phyloP scores from a whole-genome alignment of 805 yeast species.

The Cyberlindnera mississippiensis region DNA sequence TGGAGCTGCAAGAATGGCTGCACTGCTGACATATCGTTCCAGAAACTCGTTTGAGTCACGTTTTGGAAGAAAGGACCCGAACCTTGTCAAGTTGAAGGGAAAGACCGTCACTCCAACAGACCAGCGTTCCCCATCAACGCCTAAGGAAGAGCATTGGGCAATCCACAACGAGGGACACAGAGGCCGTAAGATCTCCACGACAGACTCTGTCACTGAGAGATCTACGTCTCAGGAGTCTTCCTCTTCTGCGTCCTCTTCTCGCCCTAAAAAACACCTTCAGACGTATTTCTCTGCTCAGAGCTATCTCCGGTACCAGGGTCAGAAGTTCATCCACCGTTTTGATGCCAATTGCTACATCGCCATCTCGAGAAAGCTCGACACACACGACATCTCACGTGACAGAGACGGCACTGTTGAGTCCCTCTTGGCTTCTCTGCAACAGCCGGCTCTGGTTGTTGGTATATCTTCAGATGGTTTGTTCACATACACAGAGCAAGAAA shows the following conservation, averaged over 20 bases:
- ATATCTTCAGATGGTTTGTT: constrained; percentile 90
- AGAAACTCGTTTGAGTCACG: constrained; percentile 87
- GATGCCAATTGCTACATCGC: constrained; percentile 97
- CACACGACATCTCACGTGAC: constrained; percentile 89
- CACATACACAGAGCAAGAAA: constrained; percentile 87
- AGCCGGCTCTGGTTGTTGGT: constrained; percentile 84
- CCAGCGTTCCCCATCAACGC: constrained; percentile 39
- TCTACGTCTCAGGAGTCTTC: constrained; percentile 30
- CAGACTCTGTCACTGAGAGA: constrained; percentile 13
- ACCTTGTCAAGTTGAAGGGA: constrained; percentile 24
- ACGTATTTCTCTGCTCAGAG: constrained; percentile 91
- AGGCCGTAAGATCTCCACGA: constrained; percentile 23
- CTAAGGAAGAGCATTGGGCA: constrained; percentile 72
- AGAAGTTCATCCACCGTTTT: constrained; percentile 81
- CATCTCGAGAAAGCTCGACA: constrained; percentile 87
- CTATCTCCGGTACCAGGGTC: constrained; percentile 90
- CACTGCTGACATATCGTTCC: constrained; percentile 86
- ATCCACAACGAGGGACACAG: constrained; percentile 84
- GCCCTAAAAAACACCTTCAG: constrained; percentile 32
- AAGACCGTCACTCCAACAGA: constrained; percentile 3
- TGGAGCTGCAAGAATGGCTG: constrained; percentile 97
- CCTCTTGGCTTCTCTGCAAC: constrained; percentile 56
- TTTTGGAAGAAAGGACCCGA: constrained; percentile 81
- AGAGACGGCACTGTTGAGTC: constrained; percentile 41
- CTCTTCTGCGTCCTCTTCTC: constrained; percentile 25